Base-by-base conservation (phyloP, 106 monocot genomes). In the Acorus calamus region DNA sequence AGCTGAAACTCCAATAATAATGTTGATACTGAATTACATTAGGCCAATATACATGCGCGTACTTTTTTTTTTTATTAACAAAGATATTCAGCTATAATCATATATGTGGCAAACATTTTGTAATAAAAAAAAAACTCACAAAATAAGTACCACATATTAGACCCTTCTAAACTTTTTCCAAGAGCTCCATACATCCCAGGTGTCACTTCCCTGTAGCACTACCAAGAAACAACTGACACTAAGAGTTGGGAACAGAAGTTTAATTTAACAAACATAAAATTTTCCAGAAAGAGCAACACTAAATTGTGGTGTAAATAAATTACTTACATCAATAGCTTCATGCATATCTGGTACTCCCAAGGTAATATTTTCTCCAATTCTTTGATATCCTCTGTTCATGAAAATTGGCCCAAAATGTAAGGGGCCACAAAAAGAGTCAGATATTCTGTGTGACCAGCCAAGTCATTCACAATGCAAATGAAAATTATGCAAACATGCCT, bases 261-360 rank as follows among this genome's bases (percentile, higher is more conserved):
- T 28, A 28, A 28, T 28, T 28, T 28, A 28, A 28, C 28, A 28
- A 1, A 28, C 28, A 56, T n/a, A 63, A 11, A 11, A 52, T 8
- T 5, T 49, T 49, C n/a, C 50, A 43, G 47, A 42, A 62, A 5
- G 42, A 8, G 13, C 5, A 46, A 49, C 6, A 60, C 47, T 53
- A 47, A 44, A 9, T 46, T 51, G 14, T 11, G 43, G 43, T 7
- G 41, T 3, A 7, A 44, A 45, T 47, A 68, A 64, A 63, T 4
- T 53, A 73, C 92, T 75, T 69, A 94, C 94, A 82, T 94, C 94
- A 74, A 94, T 88, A 53, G 94, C 94, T 78, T 94, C 94, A 73
- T 90, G 94, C 77, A 84, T 86, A 67, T 94, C 94, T 57, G 90
- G 90, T 28, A 58, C 82, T n/a, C 86, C 94, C 53, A 80, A 64